These are phyloP conservation scores for Eimeria nieschulzi DNA, from an alignment of 169 alveolate genomes.

Conservation along the genomic window DNA sequence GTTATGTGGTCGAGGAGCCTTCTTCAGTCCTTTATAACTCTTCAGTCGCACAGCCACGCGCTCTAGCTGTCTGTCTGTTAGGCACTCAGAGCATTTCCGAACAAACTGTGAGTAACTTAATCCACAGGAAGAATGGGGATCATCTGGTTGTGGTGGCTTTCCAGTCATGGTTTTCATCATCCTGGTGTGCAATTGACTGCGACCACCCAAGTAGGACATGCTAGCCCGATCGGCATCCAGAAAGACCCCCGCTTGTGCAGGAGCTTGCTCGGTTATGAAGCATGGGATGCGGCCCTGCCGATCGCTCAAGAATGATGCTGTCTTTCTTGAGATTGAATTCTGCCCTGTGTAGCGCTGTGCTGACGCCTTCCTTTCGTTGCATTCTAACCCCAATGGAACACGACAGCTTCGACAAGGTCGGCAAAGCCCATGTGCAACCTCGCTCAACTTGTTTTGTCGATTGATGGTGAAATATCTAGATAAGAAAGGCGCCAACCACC, in stretches of 20 bases:
- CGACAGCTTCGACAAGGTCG: too few species aligned
- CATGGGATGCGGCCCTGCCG: neutral
- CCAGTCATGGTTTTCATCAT: neutral
- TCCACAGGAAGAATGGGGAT: slow-evolving; percentile 37
- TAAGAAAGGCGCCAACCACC: too few species aligned
- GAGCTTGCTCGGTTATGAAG: neutral
- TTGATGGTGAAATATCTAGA: too few species aligned
- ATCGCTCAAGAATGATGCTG: neutral
- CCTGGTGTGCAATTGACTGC: neutral
- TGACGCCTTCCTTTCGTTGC: too few species aligned
- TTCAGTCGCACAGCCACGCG: slow-evolving; percentile 64
- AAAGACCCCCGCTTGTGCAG: neutral
- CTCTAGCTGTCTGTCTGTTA: slow-evolving; percentile 41
- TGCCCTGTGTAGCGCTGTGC: neutral
- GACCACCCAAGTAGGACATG: neutral
- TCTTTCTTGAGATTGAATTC: neutral
- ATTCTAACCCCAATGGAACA: too few species aligned
- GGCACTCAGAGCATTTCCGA: slow-evolving; percentile 53
- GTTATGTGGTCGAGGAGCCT: slow-evolving; percentile 23
- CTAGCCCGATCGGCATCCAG: neutral
- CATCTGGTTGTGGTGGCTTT: neutral
- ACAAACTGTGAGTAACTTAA: slow-evolving; percentile 65
- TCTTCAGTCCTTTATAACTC: slow-evolving; percentile 52
- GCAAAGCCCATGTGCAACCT: too few species aligned
- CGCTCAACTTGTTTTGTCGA: too few species aligned